Percentiles rank a stretch among this genome's conserved stretches.
Evolutionary conservation across 192 early-diverging fungal species (phyloP).

Genomic region (Coemansia sp.): DNA sequence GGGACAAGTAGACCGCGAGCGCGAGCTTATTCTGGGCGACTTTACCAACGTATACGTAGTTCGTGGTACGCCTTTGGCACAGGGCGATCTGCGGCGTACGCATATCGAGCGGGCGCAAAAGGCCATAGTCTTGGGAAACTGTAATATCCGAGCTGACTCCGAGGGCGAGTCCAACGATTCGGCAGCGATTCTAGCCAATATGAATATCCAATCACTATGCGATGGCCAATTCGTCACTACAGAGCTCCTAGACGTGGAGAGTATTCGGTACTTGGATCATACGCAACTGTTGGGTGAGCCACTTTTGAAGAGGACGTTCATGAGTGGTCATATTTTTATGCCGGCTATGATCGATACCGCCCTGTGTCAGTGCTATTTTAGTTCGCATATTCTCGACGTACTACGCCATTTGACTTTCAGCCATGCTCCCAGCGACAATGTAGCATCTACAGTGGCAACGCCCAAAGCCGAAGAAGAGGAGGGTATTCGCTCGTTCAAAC

Average conservation of each 20-base stretch:
- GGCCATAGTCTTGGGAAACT: conserved; percentile 45
- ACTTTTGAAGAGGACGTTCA: conserved; percentile 51
- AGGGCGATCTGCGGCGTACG: conserved; percentile 42
- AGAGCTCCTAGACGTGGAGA: conserved; percentile 47
- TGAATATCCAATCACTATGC: conserved; percentile 51
- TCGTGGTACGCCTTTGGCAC: conserved; percentile 47
- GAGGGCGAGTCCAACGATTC: conserved; percentile 32
- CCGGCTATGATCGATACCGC: conserved; percentile 50
- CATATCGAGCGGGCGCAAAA: conserved; percentile 39
- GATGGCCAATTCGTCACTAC: conserved; percentile 40
- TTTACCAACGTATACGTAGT: conserved; percentile 45
- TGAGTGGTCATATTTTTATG: conserved; percentile 55
- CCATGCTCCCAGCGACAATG: conserved; percentile 11
- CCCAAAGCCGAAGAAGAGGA: conserved; percentile 17
- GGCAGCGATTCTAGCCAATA: conserved; percentile 47
- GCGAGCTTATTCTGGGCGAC: conserved; percentile 17
- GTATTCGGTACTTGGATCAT: conserved; percentile 48
- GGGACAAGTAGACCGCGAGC: conserved; percentile 16
- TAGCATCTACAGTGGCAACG: conserved; percentile 5
- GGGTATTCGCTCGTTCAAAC: conserved; percentile 13
- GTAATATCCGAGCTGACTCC: conserved; percentile 1
- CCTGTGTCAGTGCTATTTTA: conserved; percentile 56
- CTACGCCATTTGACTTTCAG: conserved; percentile 50
- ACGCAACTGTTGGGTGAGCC: conserved; percentile 53
- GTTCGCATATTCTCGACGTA: conserved; percentile 54